phyloP scores from a whole-genome alignment of 306 rosid genomes.

The Macrotyloma uniflorum region DNA sequence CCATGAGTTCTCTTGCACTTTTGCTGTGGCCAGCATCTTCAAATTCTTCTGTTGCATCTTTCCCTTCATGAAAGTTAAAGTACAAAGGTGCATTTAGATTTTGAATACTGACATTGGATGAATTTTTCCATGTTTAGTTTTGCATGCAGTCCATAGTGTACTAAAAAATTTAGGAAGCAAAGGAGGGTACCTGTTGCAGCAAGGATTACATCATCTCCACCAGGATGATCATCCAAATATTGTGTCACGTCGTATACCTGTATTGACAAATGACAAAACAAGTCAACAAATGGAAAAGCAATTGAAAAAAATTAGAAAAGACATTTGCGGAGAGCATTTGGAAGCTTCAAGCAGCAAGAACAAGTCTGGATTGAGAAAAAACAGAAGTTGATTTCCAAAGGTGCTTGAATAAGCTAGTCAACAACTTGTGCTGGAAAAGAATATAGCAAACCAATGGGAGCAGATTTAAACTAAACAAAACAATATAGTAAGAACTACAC shows the following conservation, averaged over 20 bases:
- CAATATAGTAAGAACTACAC: not conserved
- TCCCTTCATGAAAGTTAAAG: slow-evolving; percentile 53
- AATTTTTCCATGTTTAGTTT: not conserved
- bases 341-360: not conserved
- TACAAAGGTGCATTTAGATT: slow-evolving; percentile 28
- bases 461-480: not conserved
- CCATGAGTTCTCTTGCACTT: slow-evolving; percentile 71
- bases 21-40: slow-evolving; percentile 96
- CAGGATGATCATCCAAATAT: slow-evolving; percentile 93
- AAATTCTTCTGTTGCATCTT: slow-evolving; percentile 87
- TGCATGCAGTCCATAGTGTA: not conserved
- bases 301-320: not conserved
- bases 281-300: slow-evolving; percentile 19
- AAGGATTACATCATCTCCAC: slow-evolving; percentile 83
- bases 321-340: slow-evolving; percentile 8
- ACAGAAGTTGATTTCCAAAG: not conserved
- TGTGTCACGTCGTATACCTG: slow-evolving; percentile 82
- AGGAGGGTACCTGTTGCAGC: slow-evolving; percentile 66
- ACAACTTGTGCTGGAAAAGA: slow-evolving; percentile 5
- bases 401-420: not conserved
- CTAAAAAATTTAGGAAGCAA: slow-evolving; percentile 15
- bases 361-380: not conserved
- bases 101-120: slow-evolving; percentile 25
- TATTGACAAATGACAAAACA: slow-evolving; percentile 15
- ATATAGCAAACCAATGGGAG: not conserved